These are phyloP conservation scores for Teratosphaeria destructans DNA, from an alignment of 2,329 filamentous ascomycete genomes.

Conservation along the genomic window DNA sequence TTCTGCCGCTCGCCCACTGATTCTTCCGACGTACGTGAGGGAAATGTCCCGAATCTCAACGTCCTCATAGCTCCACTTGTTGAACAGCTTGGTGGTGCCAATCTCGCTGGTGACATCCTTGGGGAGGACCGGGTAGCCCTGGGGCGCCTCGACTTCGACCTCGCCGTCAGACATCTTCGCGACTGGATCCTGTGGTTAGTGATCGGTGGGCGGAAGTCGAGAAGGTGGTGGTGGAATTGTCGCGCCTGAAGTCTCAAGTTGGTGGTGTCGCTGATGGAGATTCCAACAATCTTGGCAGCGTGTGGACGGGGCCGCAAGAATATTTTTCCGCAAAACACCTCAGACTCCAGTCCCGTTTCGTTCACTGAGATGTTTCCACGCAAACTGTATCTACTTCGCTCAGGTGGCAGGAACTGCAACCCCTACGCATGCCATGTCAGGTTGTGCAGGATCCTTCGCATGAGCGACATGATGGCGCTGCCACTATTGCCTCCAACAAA, in stretches of 20 bases:
- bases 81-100: constrained; percentile 92
- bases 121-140: constrained; percentile 71
- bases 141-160: constrained; percentile 86
- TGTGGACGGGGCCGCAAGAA: background rate
- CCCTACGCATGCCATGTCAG: background rate
- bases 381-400: too few relatives aligned
- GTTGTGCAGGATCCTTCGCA: background rate
- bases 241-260: background rate
- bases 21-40: constrained; percentile 67
- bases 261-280: background rate
- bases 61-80: constrained; percentile 98
- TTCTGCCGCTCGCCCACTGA: background rate
- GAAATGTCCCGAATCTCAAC: constrained; percentile 99
- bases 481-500: background rate
- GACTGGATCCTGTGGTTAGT: constrained; percentile 27
- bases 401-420: background rate
- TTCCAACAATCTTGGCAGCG: background rate
- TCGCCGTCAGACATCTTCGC: constrained; percentile 88
- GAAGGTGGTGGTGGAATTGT: background rate
- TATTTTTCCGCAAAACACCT: background rate
- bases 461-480: background rate
- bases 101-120: constrained; percentile 86
- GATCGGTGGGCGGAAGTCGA: background rate
- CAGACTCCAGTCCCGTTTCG: background rate
- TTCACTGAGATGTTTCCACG: background rate